phyloP scores from a whole-genome alignment of 2,329 filamentous ascomycete species.

The Aureobasidium sp. region DNA sequence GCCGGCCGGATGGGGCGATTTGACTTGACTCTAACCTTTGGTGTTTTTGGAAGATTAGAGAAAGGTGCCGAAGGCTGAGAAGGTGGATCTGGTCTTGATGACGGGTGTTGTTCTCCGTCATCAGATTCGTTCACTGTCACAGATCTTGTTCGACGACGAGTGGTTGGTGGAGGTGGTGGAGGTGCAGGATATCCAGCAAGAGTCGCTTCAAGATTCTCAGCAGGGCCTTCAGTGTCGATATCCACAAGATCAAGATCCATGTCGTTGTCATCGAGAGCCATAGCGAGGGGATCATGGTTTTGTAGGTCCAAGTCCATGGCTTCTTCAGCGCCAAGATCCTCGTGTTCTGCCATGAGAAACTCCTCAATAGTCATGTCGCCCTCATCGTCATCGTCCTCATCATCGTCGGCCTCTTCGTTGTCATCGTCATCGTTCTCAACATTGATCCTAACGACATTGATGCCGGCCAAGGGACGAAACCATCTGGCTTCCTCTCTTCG shows the following conservation, averaged over 20 bases:
- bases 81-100: slow-evolving; percentile 44
- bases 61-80: slow-evolving; percentile 54
- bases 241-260: slow-evolving; percentile 47
- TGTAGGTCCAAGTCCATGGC: slow-evolving; percentile 39
- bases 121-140: slow-evolving; percentile 45
- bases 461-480: slow-evolving; percentile 24
- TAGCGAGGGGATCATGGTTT: slow-evolving; percentile 31
- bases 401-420: slow-evolving; percentile 41
- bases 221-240: slow-evolving; percentile 50
- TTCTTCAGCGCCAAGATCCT: slow-evolving; percentile 19
- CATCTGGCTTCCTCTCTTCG: slow-evolving; percentile 35
- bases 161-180: slow-evolving; percentile 46
- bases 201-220: slow-evolving; percentile 71
- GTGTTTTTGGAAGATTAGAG: slow-evolving; percentile 75
- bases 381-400: slow-evolving; percentile 33
- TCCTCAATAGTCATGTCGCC: slow-evolving; percentile 23
- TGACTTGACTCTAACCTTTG: slow-evolving; percentile 43
- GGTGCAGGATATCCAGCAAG: slow-evolving; percentile 68
- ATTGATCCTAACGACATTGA: slow-evolving; percentile 24
- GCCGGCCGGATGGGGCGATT: slow-evolving; percentile 57
- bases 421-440: slow-evolving; percentile 38
- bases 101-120: slow-evolving; percentile 46
- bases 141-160: slow-evolving; percentile 9
- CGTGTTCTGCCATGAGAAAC: slow-evolving; percentile 32
- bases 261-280: slow-evolving; percentile 26